phyloP scores from a whole-genome alignment of 768 basidiomycete species.

The Xanthoconium stramineum region DNA sequence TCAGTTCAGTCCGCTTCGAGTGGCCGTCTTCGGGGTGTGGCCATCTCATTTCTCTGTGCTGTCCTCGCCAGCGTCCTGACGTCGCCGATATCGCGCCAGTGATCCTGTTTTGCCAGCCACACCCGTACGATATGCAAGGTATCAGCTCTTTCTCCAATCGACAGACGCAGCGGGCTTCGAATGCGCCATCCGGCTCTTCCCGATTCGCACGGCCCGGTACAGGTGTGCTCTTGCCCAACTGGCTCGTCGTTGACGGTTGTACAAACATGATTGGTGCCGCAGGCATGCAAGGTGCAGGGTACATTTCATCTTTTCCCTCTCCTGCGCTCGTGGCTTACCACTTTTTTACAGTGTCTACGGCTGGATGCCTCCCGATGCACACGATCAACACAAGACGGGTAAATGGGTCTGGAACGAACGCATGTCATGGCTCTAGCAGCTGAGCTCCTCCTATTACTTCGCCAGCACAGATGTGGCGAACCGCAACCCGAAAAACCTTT shows the following conservation, averaged over 20 bases:
- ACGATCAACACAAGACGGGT: conserved; percentile 24
- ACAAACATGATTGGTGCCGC: conserved; percentile 63
- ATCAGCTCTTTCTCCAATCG: conserved; percentile 57
- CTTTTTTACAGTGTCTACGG: conserved; percentile 22
- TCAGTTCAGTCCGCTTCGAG: conserved; percentile 14
- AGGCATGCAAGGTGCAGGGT: conserved; percentile 80
- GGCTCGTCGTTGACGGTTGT: conserved; percentile 58
- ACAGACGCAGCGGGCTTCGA: conserved; percentile 61
- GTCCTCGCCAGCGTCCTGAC: neutral
- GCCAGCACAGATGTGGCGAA: neutral
- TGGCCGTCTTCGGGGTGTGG: conserved; percentile 20
- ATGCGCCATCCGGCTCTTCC: conserved; percentile 68
- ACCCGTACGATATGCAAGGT: conserved; percentile 25
- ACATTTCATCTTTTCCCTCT: conserved; percentile 20
- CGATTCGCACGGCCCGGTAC: conserved; percentile 56
- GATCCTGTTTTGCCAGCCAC: conserved; percentile 56
- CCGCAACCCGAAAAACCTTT: neutral
- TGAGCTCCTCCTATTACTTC: neutral
- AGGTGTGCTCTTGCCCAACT: conserved; percentile 72
- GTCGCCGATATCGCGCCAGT: conserved; percentile 24
- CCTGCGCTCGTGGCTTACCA: neutral
- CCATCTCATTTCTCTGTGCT: neutral
- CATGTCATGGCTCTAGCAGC: conserved; percentile 43
- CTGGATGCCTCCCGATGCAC: conserved; percentile 4
- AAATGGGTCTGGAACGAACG: conserved; percentile 46